Conservation (phyloP, 192 early-diverging fungal species). For the Entomortierella parvispora region DNA sequence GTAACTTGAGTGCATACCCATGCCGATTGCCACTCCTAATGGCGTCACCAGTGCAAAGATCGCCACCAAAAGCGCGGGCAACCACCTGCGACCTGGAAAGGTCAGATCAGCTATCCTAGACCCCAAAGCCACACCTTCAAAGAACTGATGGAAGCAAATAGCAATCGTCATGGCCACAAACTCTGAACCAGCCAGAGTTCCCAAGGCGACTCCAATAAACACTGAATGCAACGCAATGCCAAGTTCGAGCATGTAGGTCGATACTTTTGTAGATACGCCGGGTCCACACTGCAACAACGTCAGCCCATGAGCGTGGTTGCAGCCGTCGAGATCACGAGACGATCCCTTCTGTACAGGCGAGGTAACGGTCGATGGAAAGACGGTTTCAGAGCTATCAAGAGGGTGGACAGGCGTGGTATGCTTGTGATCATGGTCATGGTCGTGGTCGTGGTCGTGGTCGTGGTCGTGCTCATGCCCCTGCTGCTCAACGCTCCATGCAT, state of each 20-base stretch:
- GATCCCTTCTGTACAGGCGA: not conserved
- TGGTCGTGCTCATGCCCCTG: constrained; percentile 9
- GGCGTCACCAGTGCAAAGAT: constrained; percentile 82
- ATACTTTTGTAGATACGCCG: constrained; percentile 54
- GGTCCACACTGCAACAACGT: constrained; percentile 41
- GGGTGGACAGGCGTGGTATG: constrained; percentile 6
- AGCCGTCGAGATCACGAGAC: no score
- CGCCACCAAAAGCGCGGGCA: constrained; percentile 57
- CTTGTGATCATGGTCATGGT: constrained; percentile 9
- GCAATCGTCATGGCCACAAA: constrained; percentile 75
- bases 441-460: constrained; percentile 9
- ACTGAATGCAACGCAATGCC: constrained; percentile 77
- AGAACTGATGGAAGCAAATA: constrained; percentile 80
- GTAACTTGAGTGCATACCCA: constrained; percentile 73
- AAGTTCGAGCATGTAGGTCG: constrained; percentile 74
- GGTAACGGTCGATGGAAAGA: not conserved
- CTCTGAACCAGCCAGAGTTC: constrained; percentile 65
- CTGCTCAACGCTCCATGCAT: no score
- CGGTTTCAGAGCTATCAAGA: constrained; percentile 49
- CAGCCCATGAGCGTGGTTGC: constrained; percentile 37
- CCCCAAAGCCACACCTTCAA: constrained; percentile 61
- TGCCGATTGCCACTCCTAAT: constrained; percentile 81
- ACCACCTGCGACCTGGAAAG: constrained; percentile 7
- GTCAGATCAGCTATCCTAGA: constrained; percentile 53
- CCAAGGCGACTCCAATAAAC: constrained; percentile 74